phyloP scores from a whole-genome alignment of 257 asterid genomes.

The Coffea eugenioides region DNA sequence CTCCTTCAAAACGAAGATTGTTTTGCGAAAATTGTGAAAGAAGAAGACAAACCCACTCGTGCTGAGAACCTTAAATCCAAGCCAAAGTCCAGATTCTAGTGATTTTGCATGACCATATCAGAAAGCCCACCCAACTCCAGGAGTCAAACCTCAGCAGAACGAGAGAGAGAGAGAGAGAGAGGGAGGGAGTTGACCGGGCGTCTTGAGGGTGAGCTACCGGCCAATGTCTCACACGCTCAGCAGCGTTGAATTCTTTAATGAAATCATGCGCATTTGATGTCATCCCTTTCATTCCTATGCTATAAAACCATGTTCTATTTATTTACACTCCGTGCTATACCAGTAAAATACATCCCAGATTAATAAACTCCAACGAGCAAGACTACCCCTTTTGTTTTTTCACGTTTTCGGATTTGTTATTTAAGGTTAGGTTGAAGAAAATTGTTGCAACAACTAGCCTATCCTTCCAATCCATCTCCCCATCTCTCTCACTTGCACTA shows the following conservation, averaged over 20 bases:
- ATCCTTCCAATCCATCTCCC: background rate
- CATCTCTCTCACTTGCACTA: background rate
- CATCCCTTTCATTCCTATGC: slow-evolving; percentile 12
- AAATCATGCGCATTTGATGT: slow-evolving; percentile 72
- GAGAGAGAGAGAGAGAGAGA: background rate
- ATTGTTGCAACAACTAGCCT: background rate
- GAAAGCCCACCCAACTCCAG: slow-evolving; percentile 20
- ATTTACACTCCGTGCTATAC: slow-evolving; percentile 22
- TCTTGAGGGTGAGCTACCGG: slow-evolving; percentile 86
- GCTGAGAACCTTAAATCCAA: slow-evolving; percentile 19
- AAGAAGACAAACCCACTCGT: slow-evolving; percentile 12
- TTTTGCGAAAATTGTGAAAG: background rate
- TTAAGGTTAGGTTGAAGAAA: background rate
- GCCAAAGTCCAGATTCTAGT: background rate
- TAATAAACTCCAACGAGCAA: background rate
- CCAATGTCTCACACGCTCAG: slow-evolving; percentile 79
- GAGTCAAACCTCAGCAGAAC: background rate
- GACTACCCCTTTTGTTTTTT: background rate
- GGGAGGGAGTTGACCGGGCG: slow-evolving; percentile 61
- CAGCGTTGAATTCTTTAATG: slow-evolving; percentile 85
- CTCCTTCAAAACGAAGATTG: slow-evolving; percentile 5
- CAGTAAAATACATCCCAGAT: slow-evolving; percentile 1
- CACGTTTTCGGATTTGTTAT: background rate
- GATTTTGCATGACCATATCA: slow-evolving; percentile 26
- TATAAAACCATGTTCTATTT: slow-evolving; percentile 31